Conservation (phyloP, 1,284 basidiomycete species). For the Moesziomyces sp. region DNA sequence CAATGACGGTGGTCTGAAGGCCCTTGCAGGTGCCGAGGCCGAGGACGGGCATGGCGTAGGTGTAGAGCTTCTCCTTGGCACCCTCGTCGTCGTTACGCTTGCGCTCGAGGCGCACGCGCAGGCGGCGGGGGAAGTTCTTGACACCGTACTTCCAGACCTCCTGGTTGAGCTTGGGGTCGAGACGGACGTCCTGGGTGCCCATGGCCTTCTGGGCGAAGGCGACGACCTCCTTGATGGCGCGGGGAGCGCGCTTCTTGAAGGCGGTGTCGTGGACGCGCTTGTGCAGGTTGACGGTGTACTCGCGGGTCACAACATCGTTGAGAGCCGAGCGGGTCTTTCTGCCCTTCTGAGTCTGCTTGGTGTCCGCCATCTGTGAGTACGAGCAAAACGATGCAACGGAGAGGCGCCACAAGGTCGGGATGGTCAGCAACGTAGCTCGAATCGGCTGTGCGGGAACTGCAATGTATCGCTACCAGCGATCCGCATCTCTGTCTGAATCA, state of each 20-base stretch:
- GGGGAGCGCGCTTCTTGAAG: conserved; percentile 68
- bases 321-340: conserved; percentile 68
- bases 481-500: not conserved
- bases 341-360: conserved; percentile 63
- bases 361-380: conserved; percentile 53
- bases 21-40: conserved; percentile 67
- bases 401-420: not conserved
- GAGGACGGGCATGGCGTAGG: conserved; percentile 64
- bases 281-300: conserved; percentile 68
- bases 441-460: not conserved
- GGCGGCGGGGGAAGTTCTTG: conserved; percentile 65
- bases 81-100: conserved; percentile 68
- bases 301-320: conserved; percentile 59
- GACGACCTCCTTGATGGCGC: conserved; percentile 66
- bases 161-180: conserved; percentile 68
- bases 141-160: conserved; percentile 68
- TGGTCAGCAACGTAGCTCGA: not conserved
- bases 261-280: conserved; percentile 62
- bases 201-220: conserved; percentile 67
- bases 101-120: conserved; percentile 66
- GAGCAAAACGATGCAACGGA: not conserved
- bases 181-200: conserved; percentile 67
- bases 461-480: not conserved
- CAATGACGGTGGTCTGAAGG: conserved; percentile 64
- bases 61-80: conserved; percentile 68